Evolutionary conservation across 345 rosid genomes (phyloP), one percentile per base, ranked within the genome.

Genomic region (Euphorbia lathyris): DNA sequence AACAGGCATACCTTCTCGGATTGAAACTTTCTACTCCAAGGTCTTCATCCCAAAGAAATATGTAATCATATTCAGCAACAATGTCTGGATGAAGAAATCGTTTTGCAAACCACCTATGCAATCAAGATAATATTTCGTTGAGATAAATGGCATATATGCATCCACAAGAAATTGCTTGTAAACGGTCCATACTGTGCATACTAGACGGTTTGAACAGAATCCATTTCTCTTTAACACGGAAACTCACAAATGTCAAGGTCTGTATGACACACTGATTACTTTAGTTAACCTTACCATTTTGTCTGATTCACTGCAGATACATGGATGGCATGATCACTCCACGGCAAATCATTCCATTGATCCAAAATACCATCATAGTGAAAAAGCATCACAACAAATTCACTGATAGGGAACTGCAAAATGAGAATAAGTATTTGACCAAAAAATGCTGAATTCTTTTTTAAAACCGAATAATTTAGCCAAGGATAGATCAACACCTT

Each of bases 31-130:
- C 88, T 5, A 91, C 95, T 59, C 95, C 96, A 69, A 94, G 79
- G 79, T 94, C 97, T 79, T 94, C 98, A 65, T 94, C 98, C 98
- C 98, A 94, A 68, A 94, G 93, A 79, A 94, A 91, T 68, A 94
- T 72, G 62, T 88, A 94, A 40, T 86, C 79, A 30, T 94, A 94
- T 72, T 88, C 93, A 9, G 79, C 81, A 56, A 89, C 89, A 32
- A 94, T 87, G 73, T 90, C 91, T 0, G 98, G 98, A 80, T 94
- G 97, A 86, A 94, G 81, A 83, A 94, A 94, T 25, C 98, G 84
- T 67, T 94, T 94, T 6, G 96, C 97, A 74, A 94, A 94, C 98
- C 98, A 94, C 98, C 98, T 94, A 66, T 47, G 42, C 70, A 51
- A 77, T 57, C 61, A 77, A 62, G 34, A 23, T 12, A 60, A 36